Evolutionary conservation across 2,329 filamentous ascomycete genomes (phyloP).

Genomic region (Alternaria gaisen): DNA sequence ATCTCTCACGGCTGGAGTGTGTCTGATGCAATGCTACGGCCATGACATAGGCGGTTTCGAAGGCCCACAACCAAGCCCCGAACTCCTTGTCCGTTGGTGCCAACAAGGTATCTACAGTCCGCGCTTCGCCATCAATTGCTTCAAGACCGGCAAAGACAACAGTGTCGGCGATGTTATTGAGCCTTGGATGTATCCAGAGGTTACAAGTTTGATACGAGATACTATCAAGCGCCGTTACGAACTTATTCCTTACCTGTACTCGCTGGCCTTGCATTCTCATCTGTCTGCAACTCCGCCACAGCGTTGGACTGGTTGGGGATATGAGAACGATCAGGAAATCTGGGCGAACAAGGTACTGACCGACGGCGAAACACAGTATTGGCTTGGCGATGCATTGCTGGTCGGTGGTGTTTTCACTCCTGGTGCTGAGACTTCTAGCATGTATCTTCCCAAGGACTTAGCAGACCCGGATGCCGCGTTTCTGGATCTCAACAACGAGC

Average conservation of each 20-base stretch:
- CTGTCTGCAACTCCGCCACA: slow-evolving; percentile 69
- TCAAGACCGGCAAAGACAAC: slow-evolving; percentile 75
- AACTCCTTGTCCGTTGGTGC: slow-evolving; percentile 76
- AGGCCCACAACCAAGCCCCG: slow-evolving; percentile 74
- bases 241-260: slow-evolving; percentile 76
- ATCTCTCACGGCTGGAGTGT: slow-evolving; percentile 73
- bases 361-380: slow-evolving; percentile 75
- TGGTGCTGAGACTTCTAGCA: slow-evolving; percentile 60
- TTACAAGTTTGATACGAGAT: slow-evolving; percentile 68
- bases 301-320: slow-evolving; percentile 78
- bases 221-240: slow-evolving; percentile 76
- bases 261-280: slow-evolving; percentile 69
- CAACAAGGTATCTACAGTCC: slow-evolving; percentile 75
- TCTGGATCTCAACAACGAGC: slow-evolving; percentile 69
- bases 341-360: slow-evolving; percentile 67
- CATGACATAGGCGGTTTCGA: slow-evolving; percentile 81
- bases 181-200: slow-evolving; percentile 79
- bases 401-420: slow-evolving; percentile 74
- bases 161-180: slow-evolving; percentile 76
- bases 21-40: slow-evolving; percentile 73
- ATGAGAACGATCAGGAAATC: slow-evolving; percentile 71
- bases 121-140: slow-evolving; percentile 80
- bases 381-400: slow-evolving; percentile 73
- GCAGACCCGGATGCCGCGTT: slow-evolving; percentile 62
- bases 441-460: slow-evolving; percentile 68